Percentiles rank a stretch among this genome's conserved stretches.
Conservation (phyloP, 352 stramenopile genomes). For the Aphanomyces astaci region DNA sequence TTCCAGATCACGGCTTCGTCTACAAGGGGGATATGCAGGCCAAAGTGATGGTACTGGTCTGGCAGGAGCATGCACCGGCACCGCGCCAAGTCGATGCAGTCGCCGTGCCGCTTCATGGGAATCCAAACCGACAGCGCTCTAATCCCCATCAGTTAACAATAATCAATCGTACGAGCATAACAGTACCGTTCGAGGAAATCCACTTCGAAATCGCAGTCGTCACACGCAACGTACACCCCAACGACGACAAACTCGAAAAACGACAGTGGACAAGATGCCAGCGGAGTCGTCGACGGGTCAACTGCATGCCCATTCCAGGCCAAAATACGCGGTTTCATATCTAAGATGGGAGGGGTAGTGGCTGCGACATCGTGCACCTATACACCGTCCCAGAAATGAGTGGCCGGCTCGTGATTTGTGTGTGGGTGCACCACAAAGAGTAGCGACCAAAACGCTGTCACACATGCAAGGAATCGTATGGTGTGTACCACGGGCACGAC, state of each 20-base stretch:
- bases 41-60: slow-evolving; percentile 62
- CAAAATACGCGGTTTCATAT: slow-evolving; percentile 40
- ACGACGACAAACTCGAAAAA: slow-evolving; percentile 67
- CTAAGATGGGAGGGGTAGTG: not conserved
- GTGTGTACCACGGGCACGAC: slow-evolving; percentile 39
- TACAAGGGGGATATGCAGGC: slow-evolving; percentile 53
- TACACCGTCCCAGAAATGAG: too few relatives aligned
- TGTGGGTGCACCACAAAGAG: too few relatives aligned
- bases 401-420: too few relatives aligned
- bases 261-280: slow-evolving; percentile 33
- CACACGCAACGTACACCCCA: slow-evolving; percentile 49
- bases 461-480: too few relatives aligned
- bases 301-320: slow-evolving; percentile 40
- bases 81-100: slow-evolving; percentile 40
- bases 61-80: slow-evolving; percentile 66
- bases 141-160: slow-evolving; percentile 36
- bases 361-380: not conserved
- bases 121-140: slow-evolving; percentile 43
- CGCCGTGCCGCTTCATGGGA: slow-evolving; percentile 45
- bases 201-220: slow-evolving; percentile 62
- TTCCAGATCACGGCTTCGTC: slow-evolving; percentile 71
- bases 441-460: too few relatives aligned
- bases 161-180: not conserved
- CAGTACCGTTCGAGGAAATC: slow-evolving; percentile 59
- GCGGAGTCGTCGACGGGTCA: slow-evolving; percentile 27